These are phyloP conservation scores for Geranium incanum DNA, from an alignment of 441 rosid species.

Conservation along the genomic window DNA sequence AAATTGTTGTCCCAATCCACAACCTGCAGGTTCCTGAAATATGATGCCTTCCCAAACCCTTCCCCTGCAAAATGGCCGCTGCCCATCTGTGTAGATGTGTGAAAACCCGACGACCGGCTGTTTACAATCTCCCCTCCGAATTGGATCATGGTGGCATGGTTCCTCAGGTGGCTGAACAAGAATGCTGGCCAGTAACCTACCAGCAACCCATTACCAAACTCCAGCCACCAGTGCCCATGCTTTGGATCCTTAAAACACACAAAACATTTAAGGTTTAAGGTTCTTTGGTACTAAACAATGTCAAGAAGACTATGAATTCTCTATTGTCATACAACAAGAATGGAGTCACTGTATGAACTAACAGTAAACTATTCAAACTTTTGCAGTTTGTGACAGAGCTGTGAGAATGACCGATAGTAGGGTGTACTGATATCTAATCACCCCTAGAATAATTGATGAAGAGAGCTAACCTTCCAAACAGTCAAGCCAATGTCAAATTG, in stretches of 20 bases:
- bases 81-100: conserved; percentile 67
- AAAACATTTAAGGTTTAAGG: neutral
- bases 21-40: conserved; percentile 50
- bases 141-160: conserved; percentile 66
- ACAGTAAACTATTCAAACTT: too few species aligned
- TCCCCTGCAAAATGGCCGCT: conserved; percentile 64
- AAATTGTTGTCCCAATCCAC: conserved; percentile 73
- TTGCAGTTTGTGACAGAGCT: too few species aligned
- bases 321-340: neutral
- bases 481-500: conserved; percentile 16
- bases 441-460: conserved; percentile 10
- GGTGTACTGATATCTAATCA: too few species aligned
- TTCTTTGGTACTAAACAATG: conserved; percentile 1
- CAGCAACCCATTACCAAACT: conserved; percentile 52
- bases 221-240: conserved; percentile 76
- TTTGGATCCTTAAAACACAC: conserved; percentile 43
- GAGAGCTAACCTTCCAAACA: conserved; percentile 20
- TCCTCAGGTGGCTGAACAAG: conserved; percentile 57
- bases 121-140: conserved; percentile 71
- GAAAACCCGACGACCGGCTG: conserved; percentile 45
- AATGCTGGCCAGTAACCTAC: conserved; percentile 67
- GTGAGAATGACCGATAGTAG: too few species aligned
- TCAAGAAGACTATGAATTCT: neutral
- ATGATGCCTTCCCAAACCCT: conserved; percentile 59
- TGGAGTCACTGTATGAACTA: too few species aligned